These are phyloP conservation scores for Lasiodiplodia citricola DNA, from an alignment of 2,329 filamentous ascomycete species.

Conservation along the genomic window DNA sequence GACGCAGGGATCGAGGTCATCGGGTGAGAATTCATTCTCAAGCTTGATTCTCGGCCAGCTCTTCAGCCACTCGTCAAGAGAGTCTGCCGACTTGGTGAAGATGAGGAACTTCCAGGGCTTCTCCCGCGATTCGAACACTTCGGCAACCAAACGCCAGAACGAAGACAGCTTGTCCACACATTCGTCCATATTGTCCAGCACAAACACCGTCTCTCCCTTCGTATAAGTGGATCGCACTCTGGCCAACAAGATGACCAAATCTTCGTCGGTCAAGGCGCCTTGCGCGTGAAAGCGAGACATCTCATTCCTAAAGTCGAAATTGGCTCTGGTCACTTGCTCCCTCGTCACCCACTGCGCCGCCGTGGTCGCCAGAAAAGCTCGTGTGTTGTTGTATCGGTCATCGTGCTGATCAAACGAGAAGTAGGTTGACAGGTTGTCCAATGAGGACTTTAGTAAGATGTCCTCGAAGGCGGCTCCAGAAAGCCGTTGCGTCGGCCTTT, in stretches of 20 bases:
- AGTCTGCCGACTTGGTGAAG: not conserved
- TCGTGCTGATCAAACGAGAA: not conserved
- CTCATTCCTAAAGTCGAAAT: not conserved
- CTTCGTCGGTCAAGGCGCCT: not conserved
- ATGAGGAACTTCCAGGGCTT: not conserved
- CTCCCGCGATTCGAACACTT: not conserved
- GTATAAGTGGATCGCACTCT: not conserved
- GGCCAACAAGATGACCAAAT: not conserved
- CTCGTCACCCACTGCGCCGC: not conserved
- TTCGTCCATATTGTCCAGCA: not conserved
- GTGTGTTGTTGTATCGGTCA: not conserved
- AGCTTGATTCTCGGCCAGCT: not conserved
- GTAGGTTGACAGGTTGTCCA: not conserved
- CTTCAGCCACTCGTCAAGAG: constrained; percentile 3
- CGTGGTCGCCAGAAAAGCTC: not conserved
- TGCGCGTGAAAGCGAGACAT: not conserved
- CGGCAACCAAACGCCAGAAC: not conserved
- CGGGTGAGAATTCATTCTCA: not conserved
- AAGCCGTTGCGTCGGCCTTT: not conserved
- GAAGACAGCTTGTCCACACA: not conserved
- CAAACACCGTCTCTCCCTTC: not conserved
- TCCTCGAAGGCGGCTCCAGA: not conserved
- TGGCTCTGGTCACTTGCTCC: not conserved
- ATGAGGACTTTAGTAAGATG: not conserved
- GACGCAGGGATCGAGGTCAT: not conserved